Conservation (phyloP, 129 eudicot genomes). For the Pulicaria dysenterica region DNA sequence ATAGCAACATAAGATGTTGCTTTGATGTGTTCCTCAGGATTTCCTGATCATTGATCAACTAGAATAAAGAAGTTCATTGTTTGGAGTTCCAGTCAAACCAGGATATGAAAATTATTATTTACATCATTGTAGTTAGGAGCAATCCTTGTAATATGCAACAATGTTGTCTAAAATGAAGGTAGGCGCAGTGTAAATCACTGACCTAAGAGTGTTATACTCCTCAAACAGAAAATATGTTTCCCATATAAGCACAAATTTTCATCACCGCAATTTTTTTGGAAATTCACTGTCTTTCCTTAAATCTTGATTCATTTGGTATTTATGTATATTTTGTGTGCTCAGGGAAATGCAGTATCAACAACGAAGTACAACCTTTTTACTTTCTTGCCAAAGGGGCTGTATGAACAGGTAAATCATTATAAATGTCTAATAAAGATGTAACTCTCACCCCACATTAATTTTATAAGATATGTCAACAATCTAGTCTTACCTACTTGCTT, state of each 20-base stretch:
- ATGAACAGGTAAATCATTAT: constrained; percentile 78
- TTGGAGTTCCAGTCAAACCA: neutral
- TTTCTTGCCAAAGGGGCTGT: constrained; percentile 88
- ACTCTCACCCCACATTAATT: too few relatives aligned
- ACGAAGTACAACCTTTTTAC: constrained; percentile 90
- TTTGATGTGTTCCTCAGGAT: neutral
- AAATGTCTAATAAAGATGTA: neutral
- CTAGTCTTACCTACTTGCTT: neutral
- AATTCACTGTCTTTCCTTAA: neutral
- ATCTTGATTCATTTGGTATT: neutral
- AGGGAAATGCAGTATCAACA: constrained; percentile 96
- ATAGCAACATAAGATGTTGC: neutral
- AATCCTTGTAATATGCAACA: too few relatives aligned
- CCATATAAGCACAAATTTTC: constrained; percentile 4
- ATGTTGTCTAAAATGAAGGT: too few relatives aligned
- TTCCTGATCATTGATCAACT: neutral
- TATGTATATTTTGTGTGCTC: constrained; percentile 33
- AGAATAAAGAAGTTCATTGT: neutral
- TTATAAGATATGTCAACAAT: neutral
- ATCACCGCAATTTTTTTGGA: neutral
- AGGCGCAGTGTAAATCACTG: neutral
- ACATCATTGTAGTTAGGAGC: too few relatives aligned
- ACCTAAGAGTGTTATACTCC: neutral
- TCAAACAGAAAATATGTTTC: neutral
- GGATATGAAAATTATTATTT: neutral